Percentiles rank a stretch among this genome's conserved stretches.
Conservation (phyloP, 768 basidiomycete species). For the Lactifluus rugatus region DNA sequence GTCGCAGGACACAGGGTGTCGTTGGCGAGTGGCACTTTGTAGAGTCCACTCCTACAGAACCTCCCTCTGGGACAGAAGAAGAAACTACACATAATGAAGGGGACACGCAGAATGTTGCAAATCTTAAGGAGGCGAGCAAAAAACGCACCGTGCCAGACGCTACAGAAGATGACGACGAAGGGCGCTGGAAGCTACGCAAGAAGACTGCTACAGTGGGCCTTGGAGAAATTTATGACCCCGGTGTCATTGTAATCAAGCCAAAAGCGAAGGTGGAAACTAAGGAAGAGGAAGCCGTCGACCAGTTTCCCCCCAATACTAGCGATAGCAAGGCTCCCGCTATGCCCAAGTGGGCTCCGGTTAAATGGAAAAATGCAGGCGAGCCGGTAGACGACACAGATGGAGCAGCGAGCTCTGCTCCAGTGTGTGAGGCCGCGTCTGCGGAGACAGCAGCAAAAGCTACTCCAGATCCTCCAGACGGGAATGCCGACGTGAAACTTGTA, state of each 20-base stretch:
- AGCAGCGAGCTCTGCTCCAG: neutral
- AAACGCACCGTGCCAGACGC: slow-evolving; percentile 25
- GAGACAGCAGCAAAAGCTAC: neutral
- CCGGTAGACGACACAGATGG: neutral
- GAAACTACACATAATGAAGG: slow-evolving; percentile 11
- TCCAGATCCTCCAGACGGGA: neutral
- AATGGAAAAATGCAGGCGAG: slow-evolving; percentile 18
- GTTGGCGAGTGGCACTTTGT: slow-evolving; percentile 76
- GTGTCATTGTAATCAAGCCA: slow-evolving; percentile 51
- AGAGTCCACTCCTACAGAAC: slow-evolving; percentile 24
- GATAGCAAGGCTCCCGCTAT: slow-evolving; percentile 1
- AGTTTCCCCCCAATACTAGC: neutral
- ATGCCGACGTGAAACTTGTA: neutral
- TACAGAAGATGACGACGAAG: slow-evolving; percentile 42
- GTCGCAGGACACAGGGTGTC: slow-evolving; percentile 53
- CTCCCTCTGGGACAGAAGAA: slow-evolving; percentile 16
- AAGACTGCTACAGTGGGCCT: slow-evolving; percentile 50
- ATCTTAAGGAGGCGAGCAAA: slow-evolving; percentile 1
- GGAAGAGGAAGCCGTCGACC: neutral
- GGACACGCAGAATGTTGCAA: slow-evolving; percentile 20
- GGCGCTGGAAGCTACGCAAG: slow-evolving; percentile 58
- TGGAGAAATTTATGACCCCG: slow-evolving; percentile 78
- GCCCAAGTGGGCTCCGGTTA: slow-evolving; percentile 18
- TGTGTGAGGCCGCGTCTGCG: neutral
- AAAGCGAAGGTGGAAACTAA: slow-evolving; percentile 44